phyloP scores from a whole-genome alignment of 2,329 filamentous ascomycete genomes.

The Parascedosporium putredinis region DNA sequence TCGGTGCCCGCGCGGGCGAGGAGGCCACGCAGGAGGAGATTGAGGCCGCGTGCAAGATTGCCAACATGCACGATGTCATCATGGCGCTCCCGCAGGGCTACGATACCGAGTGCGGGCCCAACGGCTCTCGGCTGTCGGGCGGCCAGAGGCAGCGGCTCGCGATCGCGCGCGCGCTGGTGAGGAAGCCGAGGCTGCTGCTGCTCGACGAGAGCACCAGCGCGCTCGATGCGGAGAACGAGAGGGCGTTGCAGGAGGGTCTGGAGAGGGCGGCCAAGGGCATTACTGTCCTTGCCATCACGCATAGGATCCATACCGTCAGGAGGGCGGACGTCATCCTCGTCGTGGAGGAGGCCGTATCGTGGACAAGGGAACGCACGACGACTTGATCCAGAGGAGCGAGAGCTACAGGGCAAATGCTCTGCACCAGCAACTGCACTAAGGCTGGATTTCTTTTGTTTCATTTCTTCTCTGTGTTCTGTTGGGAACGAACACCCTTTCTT shows the following conservation, averaged over 20 bases:
- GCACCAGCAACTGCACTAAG: slow-evolving; percentile 33
- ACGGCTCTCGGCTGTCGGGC: slow-evolving; percentile 63
- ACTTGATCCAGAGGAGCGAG: slow-evolving; percentile 39
- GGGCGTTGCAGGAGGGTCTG: slow-evolving; percentile 56
- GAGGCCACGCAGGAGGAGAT: slow-evolving; percentile 50
- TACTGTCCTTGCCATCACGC: slow-evolving; percentile 49
- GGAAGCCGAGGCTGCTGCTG: slow-evolving; percentile 61
- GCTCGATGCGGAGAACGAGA: slow-evolving; percentile 61
- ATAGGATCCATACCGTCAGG: slow-evolving; percentile 45
- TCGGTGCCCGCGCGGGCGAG: slow-evolving; percentile 43
- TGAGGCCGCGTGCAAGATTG: slow-evolving; percentile 53
- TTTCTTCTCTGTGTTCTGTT: background rate
- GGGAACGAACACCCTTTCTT: too few species aligned
- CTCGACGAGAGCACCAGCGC: slow-evolving; percentile 76
- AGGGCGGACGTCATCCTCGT: slow-evolving; percentile 49
- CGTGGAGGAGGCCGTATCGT: slow-evolving; percentile 42
- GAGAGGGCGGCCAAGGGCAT: slow-evolving; percentile 44
- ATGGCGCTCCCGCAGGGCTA: slow-evolving; percentile 53
- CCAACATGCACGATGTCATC: slow-evolving; percentile 63
- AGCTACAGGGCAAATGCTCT: slow-evolving; percentile 40
- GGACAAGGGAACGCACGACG: slow-evolving; percentile 41
- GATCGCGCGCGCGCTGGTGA: slow-evolving; percentile 66
- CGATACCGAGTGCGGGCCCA: slow-evolving; percentile 57
- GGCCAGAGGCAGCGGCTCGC: slow-evolving; percentile 71
- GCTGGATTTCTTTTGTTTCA: background rate